Conservation (phyloP, 768 basidiomycete genomes). For the Lactarius sanguifluus region DNA sequence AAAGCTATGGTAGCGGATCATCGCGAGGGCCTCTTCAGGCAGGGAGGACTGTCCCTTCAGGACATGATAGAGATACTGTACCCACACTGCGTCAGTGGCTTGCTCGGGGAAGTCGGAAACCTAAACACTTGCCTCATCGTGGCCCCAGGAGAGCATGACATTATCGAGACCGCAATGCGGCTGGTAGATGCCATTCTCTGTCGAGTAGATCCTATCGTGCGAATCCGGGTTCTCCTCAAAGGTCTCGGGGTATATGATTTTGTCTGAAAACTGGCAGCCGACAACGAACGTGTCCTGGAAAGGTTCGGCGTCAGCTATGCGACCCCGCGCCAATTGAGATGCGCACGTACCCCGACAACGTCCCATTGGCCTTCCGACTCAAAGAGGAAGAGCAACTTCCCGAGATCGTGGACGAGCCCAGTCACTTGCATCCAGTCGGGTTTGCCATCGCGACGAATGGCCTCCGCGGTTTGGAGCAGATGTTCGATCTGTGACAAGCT, state of each 20-base stretch:
- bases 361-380: constrained; percentile 92
- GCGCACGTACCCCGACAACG: constrained; percentile 72
- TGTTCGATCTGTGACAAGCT: constrained; percentile 85
- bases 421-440: constrained; percentile 93
- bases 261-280: constrained; percentile 83
- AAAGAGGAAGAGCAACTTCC: constrained; percentile 83
- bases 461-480: constrained; percentile 88
- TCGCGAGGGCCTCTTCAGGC: constrained; percentile 78
- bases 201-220: constrained; percentile 62
- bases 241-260: constrained; percentile 78
- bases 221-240: constrained; percentile 74
- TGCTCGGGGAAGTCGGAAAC: constrained; percentile 19
- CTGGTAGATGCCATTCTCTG: constrained; percentile 72
- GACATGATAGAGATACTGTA: constrained; percentile 79
- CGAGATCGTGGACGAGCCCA: constrained; percentile 86
- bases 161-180: constrained; percentile 81
- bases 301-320: constrained; percentile 11
- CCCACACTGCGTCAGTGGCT: constrained; percentile 3
- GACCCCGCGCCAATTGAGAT: neutral
- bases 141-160: constrained; percentile 89
- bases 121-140: constrained; percentile 70
- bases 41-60: constrained; percentile 80
- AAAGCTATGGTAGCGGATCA: constrained; percentile 95
- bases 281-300: constrained; percentile 72
- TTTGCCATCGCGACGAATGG: constrained; percentile 80